Conservation (phyloP, 257 asterid species). For the Striga asiatica region DNA sequence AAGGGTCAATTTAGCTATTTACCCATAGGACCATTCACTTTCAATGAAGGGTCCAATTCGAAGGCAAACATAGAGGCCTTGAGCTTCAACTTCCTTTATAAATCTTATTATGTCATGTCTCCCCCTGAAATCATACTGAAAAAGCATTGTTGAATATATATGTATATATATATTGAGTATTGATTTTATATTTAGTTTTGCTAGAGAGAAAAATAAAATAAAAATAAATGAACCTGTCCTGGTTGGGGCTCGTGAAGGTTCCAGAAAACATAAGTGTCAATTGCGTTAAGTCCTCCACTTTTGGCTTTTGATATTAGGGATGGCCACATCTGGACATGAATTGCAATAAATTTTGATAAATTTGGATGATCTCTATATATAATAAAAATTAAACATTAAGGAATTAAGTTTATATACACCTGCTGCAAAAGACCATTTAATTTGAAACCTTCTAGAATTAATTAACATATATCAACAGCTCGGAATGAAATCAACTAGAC, state of each 20-base stretch:
- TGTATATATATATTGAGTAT: too few species aligned
- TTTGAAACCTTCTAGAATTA: too few species aligned
- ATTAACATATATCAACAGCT: too few species aligned
- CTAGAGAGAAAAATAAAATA: too few species aligned
- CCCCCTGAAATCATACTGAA: conserved; percentile 77
- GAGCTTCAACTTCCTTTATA: conserved; percentile 55
- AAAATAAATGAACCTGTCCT: conserved; percentile 35
- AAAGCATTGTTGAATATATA: too few species aligned
- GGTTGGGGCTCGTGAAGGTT: conserved; percentile 66
- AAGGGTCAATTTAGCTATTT: conserved; percentile 6
- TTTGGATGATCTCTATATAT: too few species aligned
- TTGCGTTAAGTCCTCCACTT: conserved; percentile 60
- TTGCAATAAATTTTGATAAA: too few species aligned
- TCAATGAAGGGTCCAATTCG: conserved; percentile 85
- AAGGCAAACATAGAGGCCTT: conserved; percentile 70
- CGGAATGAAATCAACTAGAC: too few species aligned
- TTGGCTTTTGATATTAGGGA: conserved; percentile 62
- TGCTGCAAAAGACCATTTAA: too few species aligned
- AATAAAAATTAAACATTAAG: too few species aligned
- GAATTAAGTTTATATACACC: too few species aligned
- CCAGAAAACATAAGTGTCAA: conserved; percentile 86
- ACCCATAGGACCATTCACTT: conserved; percentile 90
- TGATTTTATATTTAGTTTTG: too few species aligned
- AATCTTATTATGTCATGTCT: conserved; percentile 48
- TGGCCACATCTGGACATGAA: conserved; percentile 96